These are phyloP conservation scores for Biscutella laevigata DNA, from an alignment of 441 rosid species.

Conservation along the genomic window DNA sequence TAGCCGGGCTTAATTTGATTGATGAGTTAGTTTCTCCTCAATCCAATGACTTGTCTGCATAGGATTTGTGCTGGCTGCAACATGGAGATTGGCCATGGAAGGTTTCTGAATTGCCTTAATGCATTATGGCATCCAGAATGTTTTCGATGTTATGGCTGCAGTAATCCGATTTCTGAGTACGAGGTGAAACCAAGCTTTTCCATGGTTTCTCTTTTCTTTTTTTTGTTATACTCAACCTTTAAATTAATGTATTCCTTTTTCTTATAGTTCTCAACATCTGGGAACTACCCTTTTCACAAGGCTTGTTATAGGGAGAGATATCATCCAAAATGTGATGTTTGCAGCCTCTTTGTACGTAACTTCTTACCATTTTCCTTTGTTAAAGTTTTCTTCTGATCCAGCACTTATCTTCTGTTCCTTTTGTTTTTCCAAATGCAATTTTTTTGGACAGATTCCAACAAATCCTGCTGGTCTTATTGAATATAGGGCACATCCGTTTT, in stretches of 20 bases:
- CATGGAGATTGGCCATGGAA: constrained; percentile 62
- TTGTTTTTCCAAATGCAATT: constrained; percentile 22
- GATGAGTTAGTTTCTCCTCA: background rate
- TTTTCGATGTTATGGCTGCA: constrained; percentile 54
- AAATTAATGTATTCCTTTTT: constrained; percentile 4
- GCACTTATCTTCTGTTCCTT: constrained; percentile 16
- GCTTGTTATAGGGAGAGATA: constrained; percentile 61
- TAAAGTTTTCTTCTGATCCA: background rate
- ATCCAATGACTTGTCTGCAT: constrained; percentile 15
- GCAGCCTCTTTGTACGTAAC: constrained; percentile 57
- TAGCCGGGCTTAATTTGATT: background rate
- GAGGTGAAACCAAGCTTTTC: constrained; percentile 37
- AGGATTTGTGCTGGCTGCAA: constrained; percentile 76
- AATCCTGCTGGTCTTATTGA: constrained; percentile 70
- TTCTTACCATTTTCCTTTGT: background rate
- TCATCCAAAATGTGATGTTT: constrained; percentile 77
- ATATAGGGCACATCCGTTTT: constrained; percentile 81
- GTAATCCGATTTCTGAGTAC: constrained; percentile 52
- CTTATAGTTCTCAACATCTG: constrained; percentile 58
- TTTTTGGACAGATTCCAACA: constrained; percentile 64
- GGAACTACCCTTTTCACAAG: constrained; percentile 61
- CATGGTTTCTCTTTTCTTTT: background rate
- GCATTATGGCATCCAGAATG: constrained; percentile 69
- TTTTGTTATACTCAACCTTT: background rate
- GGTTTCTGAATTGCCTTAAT: constrained; percentile 53